Base-by-base conservation (phyloP, 106 monocot genomes). In the Platanthera guangdongensis region DNA sequence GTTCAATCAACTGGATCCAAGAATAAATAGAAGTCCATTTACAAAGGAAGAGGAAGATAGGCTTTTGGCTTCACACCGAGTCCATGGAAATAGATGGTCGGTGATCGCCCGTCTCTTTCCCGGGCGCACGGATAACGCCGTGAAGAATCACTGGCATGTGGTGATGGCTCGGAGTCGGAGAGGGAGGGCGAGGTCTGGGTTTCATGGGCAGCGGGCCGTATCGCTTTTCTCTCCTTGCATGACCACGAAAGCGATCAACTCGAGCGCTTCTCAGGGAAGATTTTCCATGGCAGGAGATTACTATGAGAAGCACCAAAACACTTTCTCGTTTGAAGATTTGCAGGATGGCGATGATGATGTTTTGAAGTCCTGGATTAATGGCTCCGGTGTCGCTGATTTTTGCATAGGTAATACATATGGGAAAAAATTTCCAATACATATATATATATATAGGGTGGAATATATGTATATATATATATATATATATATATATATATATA, bases 101-200 rank as follows among this genome's bases (percentile, higher is more conserved):
- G 80, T 81, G 6, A 94, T 94, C 30, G 90, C 94, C 2, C 82
- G 94, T 12, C 74, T 87, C 45, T 94, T 94, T 74, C 90, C 90
- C 0, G 93, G 93, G 2, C 69, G 93, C 3, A 94, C 93, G 6
- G 93, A 94, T 74, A 94, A 94, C 80, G 90, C 94, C 3, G 87
- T 94, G 21, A 94, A 94, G 83, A 94, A 94, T 25, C 94, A 94
- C 81, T 94, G 94, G 94, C 94, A 94, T 63, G 94, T 94, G 69
- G 83, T 94, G 81, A 88, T 85, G 88, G 90, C 94, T 3, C 74
- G 94, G 46, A 65, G n/a, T 28, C 28, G 22, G 8, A 82, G 85
- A 79, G 84, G 75, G 15, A 80, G 64, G 21, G 84, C 74, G 15
- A 80, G 64, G 21, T 88, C 83, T 3, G 82, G 74, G 25, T 74